These are phyloP conservation scores for Salix udensis DNA, from an alignment of 345 rosid species.

Conservation along the genomic window DNA sequence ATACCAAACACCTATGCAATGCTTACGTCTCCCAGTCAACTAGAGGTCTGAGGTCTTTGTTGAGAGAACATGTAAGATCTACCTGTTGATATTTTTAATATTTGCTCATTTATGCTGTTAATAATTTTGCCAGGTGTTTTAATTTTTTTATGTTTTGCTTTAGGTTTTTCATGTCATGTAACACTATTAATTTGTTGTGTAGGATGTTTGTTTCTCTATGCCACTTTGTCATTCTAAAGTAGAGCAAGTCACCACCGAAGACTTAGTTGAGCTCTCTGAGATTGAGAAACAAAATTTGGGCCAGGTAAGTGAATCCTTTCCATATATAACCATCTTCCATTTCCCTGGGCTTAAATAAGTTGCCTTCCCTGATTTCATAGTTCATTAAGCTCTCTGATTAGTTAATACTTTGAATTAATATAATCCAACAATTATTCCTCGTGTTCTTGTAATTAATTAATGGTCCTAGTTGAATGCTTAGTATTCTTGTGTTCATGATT, in stretches of 20 bases:
- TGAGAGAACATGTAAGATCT: slow-evolving; percentile 81
- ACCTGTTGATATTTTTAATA: slow-evolving; percentile 1
- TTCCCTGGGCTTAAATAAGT: neutral
- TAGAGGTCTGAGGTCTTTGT: slow-evolving; percentile 66
- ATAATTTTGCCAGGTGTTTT: neutral
- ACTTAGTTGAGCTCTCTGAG: slow-evolving; percentile 89
- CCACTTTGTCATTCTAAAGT: slow-evolving; percentile 86
- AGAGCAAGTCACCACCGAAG: slow-evolving; percentile 72
- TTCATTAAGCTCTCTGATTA: neutral
- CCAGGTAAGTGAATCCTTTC: slow-evolving; percentile 59
- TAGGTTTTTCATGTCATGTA: neutral
- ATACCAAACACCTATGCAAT: slow-evolving; percentile 44
- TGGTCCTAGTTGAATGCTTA: neutral
- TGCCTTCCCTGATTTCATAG: neutral
- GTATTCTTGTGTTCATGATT: neutral
- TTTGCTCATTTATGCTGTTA: neutral
- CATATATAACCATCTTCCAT: neutral
- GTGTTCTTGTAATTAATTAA: neutral
- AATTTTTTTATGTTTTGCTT: neutral
- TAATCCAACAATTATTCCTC: neutral
- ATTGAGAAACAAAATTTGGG: slow-evolving; percentile 88
- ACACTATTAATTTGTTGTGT: slow-evolving; percentile 9
- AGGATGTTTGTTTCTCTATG: slow-evolving; percentile 89
- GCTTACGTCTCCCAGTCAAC: slow-evolving; percentile 85
- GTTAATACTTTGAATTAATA: neutral